These are phyloP conservation scores for Eucalyptus marginata DNA, from an alignment of 345 rosid species.

Conservation along the genomic window DNA sequence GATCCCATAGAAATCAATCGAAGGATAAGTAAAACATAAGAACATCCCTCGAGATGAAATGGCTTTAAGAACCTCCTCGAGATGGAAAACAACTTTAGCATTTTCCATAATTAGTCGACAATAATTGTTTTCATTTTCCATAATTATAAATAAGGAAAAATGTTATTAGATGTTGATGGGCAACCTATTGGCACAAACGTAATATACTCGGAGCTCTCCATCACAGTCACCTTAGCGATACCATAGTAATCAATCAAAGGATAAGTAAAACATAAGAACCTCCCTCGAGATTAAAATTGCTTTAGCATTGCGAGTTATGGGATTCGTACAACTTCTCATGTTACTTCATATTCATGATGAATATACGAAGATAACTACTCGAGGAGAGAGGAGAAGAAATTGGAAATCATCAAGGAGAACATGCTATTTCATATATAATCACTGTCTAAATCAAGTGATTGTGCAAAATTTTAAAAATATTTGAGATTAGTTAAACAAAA, in stretches of 20 bases:
- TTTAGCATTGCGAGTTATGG: neutral
- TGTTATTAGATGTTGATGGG: neutral
- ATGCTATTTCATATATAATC: neutral
- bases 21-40: neutral
- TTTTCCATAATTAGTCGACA: no score
- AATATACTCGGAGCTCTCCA: neutral
- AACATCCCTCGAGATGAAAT: neutral
- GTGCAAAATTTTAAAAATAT: neutral
- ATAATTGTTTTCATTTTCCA: neutral
- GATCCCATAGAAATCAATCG: no score
- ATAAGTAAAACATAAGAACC: no score
- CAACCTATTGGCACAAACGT: no score
- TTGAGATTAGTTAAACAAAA: neutral
- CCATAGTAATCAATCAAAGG: no score
- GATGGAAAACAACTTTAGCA: no score
- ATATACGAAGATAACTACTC: no score
- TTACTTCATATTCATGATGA: no score
- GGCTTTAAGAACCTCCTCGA: no score
- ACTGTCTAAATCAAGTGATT: neutral
- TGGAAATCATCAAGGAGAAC: no score
- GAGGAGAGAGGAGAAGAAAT: no score
- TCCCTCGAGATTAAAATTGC: neutral
- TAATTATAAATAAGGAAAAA: neutral
- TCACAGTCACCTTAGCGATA: neutral
- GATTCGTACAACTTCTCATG: no score